Evolutionary conservation across 208 protist species (phyloP), one percentile per base, ranked within the genome.

Genomic region (Leishmania braziliensis): DNA sequence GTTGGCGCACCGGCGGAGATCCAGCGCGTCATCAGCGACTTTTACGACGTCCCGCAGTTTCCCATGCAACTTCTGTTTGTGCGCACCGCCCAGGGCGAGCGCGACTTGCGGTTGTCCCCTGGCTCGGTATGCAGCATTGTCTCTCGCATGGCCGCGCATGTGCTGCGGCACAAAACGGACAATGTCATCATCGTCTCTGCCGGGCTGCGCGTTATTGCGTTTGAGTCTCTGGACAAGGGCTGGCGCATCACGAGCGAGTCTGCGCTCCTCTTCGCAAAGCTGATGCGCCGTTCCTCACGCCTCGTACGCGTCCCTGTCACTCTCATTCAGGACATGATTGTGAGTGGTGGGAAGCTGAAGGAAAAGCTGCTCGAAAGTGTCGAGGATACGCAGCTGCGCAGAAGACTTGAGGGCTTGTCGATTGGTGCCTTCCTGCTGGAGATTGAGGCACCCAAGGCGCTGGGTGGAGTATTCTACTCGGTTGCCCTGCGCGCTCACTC

Each of bases 211-310:
- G 85, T 93, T 10, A 80, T 97, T 39, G 92, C 92, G 33, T 90
- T 88, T 65, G 94, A 97, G 78, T 77, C 84, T 2, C 77, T 97
- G 60, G 81, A 94, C 62, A 89, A 90, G 68, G 87, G 88, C 54
- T 97, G 92, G 91, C 92, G 94, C 77, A 91, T 97, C 50, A 82
- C 88, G 12, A 94, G 86, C 81, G 94, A 97, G 78, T 86, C 91
- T 0, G 89, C 91, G 16, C 48, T 87, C 62, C 88, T 97, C 39
- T 95, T 97, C 79, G 84, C 90, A 14, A 88, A 91, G 75, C 70
- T 94, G 23, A 88, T 97, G 90, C 68, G 66, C 46, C 51, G 85
- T 14, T 95, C 92, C 33, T 81, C 93, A 18, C 90, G 93, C 43
- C 73, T 86, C 36, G 74, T 95, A 75, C 84, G 78, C 18, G 91